Evolutionary conservation across 306 rosid genomes (phyloP).

Genomic region (Alnus rubra): DNA sequence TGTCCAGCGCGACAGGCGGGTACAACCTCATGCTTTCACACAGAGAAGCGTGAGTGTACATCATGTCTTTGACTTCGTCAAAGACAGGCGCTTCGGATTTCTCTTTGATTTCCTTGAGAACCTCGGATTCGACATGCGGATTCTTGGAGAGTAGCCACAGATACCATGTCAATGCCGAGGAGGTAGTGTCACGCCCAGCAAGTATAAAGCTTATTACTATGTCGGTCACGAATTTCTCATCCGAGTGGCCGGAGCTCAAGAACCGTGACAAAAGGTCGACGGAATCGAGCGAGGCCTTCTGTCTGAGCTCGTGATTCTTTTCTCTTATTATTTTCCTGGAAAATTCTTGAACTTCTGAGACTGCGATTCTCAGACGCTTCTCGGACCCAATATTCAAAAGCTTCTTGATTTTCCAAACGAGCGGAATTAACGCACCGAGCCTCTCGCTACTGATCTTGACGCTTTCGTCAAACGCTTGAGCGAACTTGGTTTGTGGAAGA

Average conservation of each 20-base stretch:
- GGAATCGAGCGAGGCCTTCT: slow-evolving; percentile 32
- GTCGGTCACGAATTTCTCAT: slow-evolving; percentile 49
- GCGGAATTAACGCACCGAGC: slow-evolving; percentile 1
- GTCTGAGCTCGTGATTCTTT: slow-evolving; percentile 43
- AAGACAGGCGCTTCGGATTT: slow-evolving; percentile 18
- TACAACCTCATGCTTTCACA: slow-evolving; percentile 77
- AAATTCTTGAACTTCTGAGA: slow-evolving; percentile 44
- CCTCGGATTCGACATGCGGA: slow-evolving; percentile 41
- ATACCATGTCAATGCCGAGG: slow-evolving; percentile 61
- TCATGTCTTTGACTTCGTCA: slow-evolving; percentile 60
- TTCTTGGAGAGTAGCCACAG: slow-evolving; percentile 57
- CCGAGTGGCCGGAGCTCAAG: slow-evolving; percentile 51
- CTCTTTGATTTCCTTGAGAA: slow-evolving; percentile 36
- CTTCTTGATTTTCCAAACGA: slow-evolving; percentile 46
- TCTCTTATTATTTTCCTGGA: slow-evolving; percentile 40
- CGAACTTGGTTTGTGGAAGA: slow-evolving; percentile 46
- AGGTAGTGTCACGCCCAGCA: slow-evolving; percentile 71
- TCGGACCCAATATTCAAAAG: slow-evolving; percentile 47
- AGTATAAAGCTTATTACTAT: slow-evolving; percentile 61
- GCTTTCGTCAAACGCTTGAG: slow-evolving; percentile 31
- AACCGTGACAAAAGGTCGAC: slow-evolving; percentile 53
- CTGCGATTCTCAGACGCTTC: slow-evolving; percentile 21
- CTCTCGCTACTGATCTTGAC: slow-evolving; percentile 41
- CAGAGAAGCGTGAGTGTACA: slow-evolving; percentile 62
- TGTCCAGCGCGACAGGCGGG: slow-evolving; percentile 61